A percentile compares a stretch with the other conserved stretches of the same genome.
phyloP scores from a whole-genome alignment of 2,329 filamentous ascomycete genomes.

The Stachybotrys chartarum region DNA sequence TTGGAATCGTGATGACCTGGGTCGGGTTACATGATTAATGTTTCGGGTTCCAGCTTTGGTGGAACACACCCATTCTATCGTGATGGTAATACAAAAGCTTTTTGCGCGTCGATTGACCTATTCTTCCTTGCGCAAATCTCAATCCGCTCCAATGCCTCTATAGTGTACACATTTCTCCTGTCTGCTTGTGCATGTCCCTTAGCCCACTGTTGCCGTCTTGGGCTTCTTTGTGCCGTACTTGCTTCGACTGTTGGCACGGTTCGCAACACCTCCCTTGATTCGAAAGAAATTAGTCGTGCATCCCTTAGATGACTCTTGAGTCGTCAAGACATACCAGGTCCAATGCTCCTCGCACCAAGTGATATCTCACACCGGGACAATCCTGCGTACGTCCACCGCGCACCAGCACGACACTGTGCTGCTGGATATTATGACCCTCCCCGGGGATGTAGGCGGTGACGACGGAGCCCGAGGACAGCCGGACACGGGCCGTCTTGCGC shows the following conservation, averaged over 20 bases:
- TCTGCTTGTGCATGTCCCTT: constrained; percentile 1
- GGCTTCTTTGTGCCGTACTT: constrained; percentile 99
- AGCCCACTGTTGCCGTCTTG: constrained; percentile 64
- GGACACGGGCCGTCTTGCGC: constrained; percentile 87
- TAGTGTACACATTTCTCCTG: neutral
- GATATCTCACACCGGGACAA: constrained; percentile 97
- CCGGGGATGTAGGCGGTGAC: constrained; percentile 94
- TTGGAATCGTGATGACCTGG: neutral
- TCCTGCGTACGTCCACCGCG: constrained; percentile 88
- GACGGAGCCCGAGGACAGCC: constrained; percentile 78
- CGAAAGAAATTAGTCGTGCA: neutral
- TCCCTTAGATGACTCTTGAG: neutral
- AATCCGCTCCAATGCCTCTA: neutral
- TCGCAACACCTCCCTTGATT: constrained; percentile 77
- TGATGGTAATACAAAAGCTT: neutral
- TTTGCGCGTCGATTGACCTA: neutral
- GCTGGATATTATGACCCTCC: constrained; percentile 97
- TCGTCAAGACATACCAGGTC: constrained; percentile 66
- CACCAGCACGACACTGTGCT: constrained; percentile 97
- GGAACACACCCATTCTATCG: neutral
- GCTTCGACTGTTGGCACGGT: constrained; percentile 70
- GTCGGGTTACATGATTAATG: neutral
- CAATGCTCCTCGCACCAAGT: constrained; percentile 81
- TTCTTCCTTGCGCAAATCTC: neutral
- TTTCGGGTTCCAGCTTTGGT: neutral